phyloP scores from a whole-genome alignment of 2,329 filamentous ascomycete genomes.

The Scleromitrula shiraiana region DNA sequence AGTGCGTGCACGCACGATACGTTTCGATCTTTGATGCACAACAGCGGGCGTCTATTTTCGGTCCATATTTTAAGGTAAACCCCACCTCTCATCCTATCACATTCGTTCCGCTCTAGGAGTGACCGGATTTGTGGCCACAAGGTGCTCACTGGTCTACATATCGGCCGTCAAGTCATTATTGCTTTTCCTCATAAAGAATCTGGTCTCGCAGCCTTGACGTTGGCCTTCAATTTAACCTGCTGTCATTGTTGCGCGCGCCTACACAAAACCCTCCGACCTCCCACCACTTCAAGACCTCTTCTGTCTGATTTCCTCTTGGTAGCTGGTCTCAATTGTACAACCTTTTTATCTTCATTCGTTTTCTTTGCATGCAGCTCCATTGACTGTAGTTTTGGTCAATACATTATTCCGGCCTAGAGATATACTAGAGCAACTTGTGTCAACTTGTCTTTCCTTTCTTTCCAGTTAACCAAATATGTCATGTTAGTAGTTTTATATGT shows the following conservation, averaged over 20 bases:
- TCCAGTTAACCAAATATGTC: slow-evolving; percentile 17
- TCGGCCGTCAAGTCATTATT: slow-evolving; percentile 16
- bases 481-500: slow-evolving; percentile 16
- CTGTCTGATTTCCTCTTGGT: slow-evolving; percentile 23
- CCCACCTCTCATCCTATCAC: slow-evolving; percentile 18
- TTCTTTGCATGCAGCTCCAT: slow-evolving; percentile 10
- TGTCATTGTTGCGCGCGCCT: slow-evolving; percentile 22
- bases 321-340: slow-evolving; percentile 28
- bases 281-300: slow-evolving; percentile 20
- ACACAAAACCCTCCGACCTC: slow-evolving; percentile 26
- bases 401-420: slow-evolving; percentile 6
- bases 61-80: slow-evolving; percentile 11
- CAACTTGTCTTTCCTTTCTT: slow-evolving; percentile 13
- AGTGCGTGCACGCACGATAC: background rate
- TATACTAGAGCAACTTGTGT: slow-evolving; percentile 8
- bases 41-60: slow-evolving; percentile 26
- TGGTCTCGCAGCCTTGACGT: slow-evolving; percentile 20
- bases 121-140: slow-evolving; percentile 13
- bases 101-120: slow-evolving; percentile 12
- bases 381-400: slow-evolving; percentile 1
- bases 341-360: slow-evolving; percentile 24
- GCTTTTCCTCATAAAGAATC: slow-evolving; percentile 20
- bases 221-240: slow-evolving; percentile 24
- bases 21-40: slow-evolving; percentile 3
- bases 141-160: slow-evolving; percentile 9